Conservation (phyloP, 495 filamentous ascomycete genomes). For the Podospora australis region DNA sequence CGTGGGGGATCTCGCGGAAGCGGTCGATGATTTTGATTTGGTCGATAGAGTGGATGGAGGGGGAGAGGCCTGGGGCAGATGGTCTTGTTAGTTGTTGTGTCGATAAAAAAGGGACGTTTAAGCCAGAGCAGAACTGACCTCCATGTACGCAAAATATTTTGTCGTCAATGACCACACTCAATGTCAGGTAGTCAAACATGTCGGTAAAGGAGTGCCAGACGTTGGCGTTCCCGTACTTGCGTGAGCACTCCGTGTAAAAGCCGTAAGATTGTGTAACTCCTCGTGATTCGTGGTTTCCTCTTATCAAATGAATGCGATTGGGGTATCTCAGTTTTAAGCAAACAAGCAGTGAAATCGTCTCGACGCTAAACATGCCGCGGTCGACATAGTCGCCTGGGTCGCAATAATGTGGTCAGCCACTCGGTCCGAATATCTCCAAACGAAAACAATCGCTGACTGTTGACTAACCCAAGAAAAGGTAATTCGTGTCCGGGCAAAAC, state of each 20-base stretch:
- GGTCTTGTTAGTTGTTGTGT: conserved; percentile 1
- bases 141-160: conserved; percentile 99
- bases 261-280: conserved; percentile 98
- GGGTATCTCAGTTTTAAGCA: conserved; percentile 94
- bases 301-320: conserved; percentile 83
- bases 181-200: conserved; percentile 97
- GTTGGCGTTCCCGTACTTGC: conserved; percentile 96
- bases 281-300: conserved; percentile 94
- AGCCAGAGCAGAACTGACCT: conserved; percentile 35
- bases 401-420: background rate
- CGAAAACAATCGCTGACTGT: background rate
- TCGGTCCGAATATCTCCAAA: background rate
- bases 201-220: conserved; percentile 99
- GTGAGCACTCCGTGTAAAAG: conserved; percentile 95
- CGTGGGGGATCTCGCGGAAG: conserved; percentile 95
- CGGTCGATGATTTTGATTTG: conserved; percentile 99
- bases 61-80: conserved; percentile 59
- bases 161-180: conserved; percentile 96
- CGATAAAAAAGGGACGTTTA: background rate
- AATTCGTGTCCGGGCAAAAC: conserved; percentile 94
- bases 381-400: conserved; percentile 88
- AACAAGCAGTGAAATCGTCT: conserved; percentile 92
- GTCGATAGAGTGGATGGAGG: conserved; percentile 95
- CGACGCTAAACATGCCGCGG: conserved; percentile 91
- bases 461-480: conserved; percentile 81